phyloP scores from a whole-genome alignment of 2,329 filamentous ascomycete species.

The Pestalotiopsis sp. region DNA sequence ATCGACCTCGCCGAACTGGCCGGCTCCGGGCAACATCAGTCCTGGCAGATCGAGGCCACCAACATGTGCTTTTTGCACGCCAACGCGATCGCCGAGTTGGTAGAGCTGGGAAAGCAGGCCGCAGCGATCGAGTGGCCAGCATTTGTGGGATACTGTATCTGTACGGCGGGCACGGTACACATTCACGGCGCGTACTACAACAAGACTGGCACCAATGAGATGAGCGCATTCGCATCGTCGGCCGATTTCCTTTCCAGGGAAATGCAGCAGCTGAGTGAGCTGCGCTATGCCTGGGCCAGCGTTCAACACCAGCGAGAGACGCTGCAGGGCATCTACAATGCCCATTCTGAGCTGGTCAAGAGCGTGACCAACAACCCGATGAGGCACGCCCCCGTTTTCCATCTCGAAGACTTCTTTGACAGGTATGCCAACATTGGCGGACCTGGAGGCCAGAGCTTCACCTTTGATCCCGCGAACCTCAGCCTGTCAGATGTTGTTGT shows the following conservation, averaged over 20 bases:
- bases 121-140: constrained; percentile 81
- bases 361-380: constrained; percentile 68
- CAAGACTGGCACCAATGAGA: constrained; percentile 50
- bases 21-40: constrained; percentile 81
- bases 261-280: constrained; percentile 77
- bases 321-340: constrained; percentile 74
- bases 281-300: constrained; percentile 75
- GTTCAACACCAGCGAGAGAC: constrained; percentile 81
- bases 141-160: constrained; percentile 85
- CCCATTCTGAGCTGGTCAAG: constrained; percentile 81
- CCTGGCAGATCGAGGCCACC: constrained; percentile 90
- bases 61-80: constrained; percentile 86
- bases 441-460: constrained; percentile 59
- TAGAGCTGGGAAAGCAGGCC: constrained; percentile 76
- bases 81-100: constrained; percentile 82
- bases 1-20: constrained; percentile 82
- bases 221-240: constrained; percentile 64
- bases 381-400: constrained; percentile 77
- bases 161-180: constrained; percentile 85
- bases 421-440: constrained; percentile 66
- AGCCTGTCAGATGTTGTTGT: constrained; percentile 68
- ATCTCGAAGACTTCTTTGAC: constrained; percentile 87
- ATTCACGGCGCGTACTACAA: constrained; percentile 84
- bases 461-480: constrained; percentile 75
- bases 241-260: constrained; percentile 75